phyloP scores from a whole-genome alignment of 2,329 filamentous ascomycete species.

The Neocucurbitaria cava region DNA sequence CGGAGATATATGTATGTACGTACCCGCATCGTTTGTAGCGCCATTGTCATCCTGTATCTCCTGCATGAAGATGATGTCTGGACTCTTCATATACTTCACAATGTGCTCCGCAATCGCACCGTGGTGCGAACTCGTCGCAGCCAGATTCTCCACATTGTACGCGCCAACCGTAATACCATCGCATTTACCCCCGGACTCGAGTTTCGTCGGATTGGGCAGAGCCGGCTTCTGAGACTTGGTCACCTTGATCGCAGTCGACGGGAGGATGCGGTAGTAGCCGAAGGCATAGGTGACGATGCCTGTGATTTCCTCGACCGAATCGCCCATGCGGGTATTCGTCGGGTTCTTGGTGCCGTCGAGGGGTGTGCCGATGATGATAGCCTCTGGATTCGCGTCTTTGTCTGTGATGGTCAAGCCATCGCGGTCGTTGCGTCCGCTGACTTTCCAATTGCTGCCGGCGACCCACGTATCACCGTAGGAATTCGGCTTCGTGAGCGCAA shows the following conservation, averaged over 20 bases:
- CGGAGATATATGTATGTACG: conserved; percentile 25
- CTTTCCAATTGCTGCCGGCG: conserved; percentile 69
- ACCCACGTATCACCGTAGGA: conserved; percentile 74
- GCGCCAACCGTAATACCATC: conserved; percentile 67
- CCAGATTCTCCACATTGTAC: conserved; percentile 76
- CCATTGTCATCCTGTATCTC: conserved; percentile 75
- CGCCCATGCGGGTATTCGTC: conserved; percentile 67
- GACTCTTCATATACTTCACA: conserved; percentile 66
- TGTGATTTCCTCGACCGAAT: conserved; percentile 69
- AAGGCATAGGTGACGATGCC: conserved; percentile 71
- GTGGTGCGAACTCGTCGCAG: conserved; percentile 63
- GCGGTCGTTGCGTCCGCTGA: conserved; percentile 67
- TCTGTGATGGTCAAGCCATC: conserved; percentile 70
- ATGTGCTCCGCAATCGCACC: conserved; percentile 69
- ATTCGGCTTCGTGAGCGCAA: conserved; percentile 67
- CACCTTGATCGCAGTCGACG: conserved; percentile 64
- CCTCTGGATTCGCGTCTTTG: conserved; percentile 71
- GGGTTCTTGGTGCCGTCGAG: conserved; percentile 71
- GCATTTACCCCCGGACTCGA: conserved; percentile 65
- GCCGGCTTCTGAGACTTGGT: conserved; percentile 54
- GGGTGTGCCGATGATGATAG: conserved; percentile 69
- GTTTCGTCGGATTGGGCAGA: conserved; percentile 59
- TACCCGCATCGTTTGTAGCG: conserved; percentile 63
- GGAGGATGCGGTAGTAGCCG: conserved; percentile 74
- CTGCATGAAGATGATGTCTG: conserved; percentile 72